Percentiles rank a stretch among this genome's conserved stretches.
Evolutionary conservation across 129 eudicot genomes (phyloP).

Genomic region (Centaurea solstitialis): DNA sequence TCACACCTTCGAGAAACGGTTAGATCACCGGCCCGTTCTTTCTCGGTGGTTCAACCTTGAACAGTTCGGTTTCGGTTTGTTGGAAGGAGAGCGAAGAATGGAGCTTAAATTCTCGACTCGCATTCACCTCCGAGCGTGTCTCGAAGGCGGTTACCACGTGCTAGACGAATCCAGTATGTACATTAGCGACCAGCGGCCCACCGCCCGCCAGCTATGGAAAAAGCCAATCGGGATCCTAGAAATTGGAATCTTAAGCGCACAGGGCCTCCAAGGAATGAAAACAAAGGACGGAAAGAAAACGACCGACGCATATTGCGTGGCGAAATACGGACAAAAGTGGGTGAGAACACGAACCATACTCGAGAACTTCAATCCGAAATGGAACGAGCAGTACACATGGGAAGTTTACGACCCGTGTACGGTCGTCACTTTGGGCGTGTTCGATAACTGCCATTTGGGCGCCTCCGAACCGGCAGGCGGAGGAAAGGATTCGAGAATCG

Average conservation of each 20-base stretch:
- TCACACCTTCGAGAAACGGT: constrained; percentile 56
- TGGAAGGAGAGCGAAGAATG: constrained; percentile 80
- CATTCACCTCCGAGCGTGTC: constrained; percentile 77
- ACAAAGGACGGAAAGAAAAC: constrained; percentile 62
- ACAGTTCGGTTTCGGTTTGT: constrained; percentile 66
- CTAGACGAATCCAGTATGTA: constrained; percentile 91
- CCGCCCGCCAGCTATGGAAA: constrained; percentile 92
- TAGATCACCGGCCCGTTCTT: constrained; percentile 77
- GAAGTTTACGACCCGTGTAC: constrained; percentile 96
- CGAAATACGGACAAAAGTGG: constrained; percentile 96
- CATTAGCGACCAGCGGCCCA: constrained; percentile 85
- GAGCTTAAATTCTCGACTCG: constrained; percentile 84
- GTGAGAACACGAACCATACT: constrained; percentile 93
- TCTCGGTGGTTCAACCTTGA: constrained; percentile 89
- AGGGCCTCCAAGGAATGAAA: constrained; percentile 84
- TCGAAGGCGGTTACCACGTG: constrained; percentile 95
- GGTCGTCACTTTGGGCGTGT: constrained; percentile 83
- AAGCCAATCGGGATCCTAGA: constrained; percentile 85
- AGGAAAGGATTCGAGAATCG: constrained; percentile 72
- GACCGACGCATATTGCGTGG: constrained; percentile 91
- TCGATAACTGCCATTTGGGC: constrained; percentile 80
- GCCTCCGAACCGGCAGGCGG: constrained; percentile 41
- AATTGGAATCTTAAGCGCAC: constrained; percentile 80
- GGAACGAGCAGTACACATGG: constrained; percentile 99
- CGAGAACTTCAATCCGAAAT: constrained; percentile 73